These are phyloP conservation scores for Kipferlia bialata DNA, from an alignment of 78 protist species.

Conservation along the genomic window DNA sequence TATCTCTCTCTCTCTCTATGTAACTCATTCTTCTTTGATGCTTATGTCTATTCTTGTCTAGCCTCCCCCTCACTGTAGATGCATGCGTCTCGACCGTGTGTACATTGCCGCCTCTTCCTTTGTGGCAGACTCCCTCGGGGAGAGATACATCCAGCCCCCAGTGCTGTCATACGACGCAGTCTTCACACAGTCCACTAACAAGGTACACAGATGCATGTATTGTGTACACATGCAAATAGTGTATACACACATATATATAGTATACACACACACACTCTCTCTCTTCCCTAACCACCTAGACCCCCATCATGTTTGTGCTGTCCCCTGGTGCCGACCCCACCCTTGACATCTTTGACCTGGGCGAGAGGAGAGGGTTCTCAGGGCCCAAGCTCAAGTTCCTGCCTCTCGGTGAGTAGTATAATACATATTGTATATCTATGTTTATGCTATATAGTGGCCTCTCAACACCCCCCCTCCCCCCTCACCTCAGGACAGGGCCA, in stretches of 20 bases:
- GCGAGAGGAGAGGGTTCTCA: conserved; percentile 40
- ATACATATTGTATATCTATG: too few species aligned
- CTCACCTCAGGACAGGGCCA: too few species aligned
- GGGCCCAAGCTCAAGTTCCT: conserved; percentile 29
- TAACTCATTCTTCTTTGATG: too few species aligned
- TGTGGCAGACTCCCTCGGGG: conserved; percentile 32
- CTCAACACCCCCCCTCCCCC: too few species aligned
- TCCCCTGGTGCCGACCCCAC: conserved; percentile 82
- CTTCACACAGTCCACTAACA: conserved; percentile 20
- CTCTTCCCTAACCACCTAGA: background rate
- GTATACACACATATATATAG: too few species aligned
- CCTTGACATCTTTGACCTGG: conserved; percentile 58
- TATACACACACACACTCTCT: too few species aligned
- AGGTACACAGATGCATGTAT: background rate
- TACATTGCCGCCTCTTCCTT: conserved; percentile 37
- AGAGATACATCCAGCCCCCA: conserved; percentile 49
- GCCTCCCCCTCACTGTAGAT: too few species aligned
- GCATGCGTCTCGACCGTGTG: conserved; percentile 66
- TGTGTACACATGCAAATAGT: background rate
- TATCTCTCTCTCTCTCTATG: too few species aligned
- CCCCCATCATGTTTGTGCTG: conserved; percentile 71
- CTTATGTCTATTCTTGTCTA: too few species aligned
- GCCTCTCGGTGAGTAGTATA: too few species aligned
- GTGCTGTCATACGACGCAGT: conserved; percentile 40
- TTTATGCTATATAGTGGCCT: too few species aligned